Evolutionary conservation across 2,329 filamentous ascomycete genomes (phyloP).

Genomic region (Colletotrichum cuscutae): DNA sequence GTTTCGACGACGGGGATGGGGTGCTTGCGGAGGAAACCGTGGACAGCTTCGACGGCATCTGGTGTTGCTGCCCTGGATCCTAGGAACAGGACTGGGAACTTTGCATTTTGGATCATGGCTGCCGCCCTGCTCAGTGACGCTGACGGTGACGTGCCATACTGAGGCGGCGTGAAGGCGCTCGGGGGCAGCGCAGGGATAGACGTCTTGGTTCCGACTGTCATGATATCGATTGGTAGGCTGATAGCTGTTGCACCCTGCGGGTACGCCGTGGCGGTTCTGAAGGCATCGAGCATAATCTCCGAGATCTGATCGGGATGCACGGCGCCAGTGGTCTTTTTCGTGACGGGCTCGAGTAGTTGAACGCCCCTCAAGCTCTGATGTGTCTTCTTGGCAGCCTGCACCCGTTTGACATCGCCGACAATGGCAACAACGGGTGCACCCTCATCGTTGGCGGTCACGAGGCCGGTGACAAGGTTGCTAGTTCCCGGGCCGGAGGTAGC

Average conservation of each 20-base stretch:
- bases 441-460: conserved; percentile 59
- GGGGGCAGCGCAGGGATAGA: conserved; percentile 49
- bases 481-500: conserved; percentile 59
- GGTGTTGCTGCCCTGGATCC: conserved; percentile 54
- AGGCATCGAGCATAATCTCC: conserved; percentile 57
- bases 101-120: conserved; percentile 44
- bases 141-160: conserved; percentile 50
- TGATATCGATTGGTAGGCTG: conserved; percentile 56
- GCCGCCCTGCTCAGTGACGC: conserved; percentile 46
- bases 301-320: conserved; percentile 59
- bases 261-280: conserved; percentile 51
- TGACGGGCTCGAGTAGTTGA: conserved; percentile 54
- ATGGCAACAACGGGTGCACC: conserved; percentile 59
- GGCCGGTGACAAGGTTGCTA: conserved; percentile 56
- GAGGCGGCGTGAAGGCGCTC: conserved; percentile 50
- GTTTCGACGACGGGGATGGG: conserved; percentile 60
- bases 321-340: conserved; percentile 53
- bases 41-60: conserved; percentile 52
- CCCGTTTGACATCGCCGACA: conserved; percentile 56
- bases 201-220: conserved; percentile 48
- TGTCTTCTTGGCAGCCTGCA: conserved; percentile 55
- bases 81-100: conserved; percentile 56
- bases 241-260: conserved; percentile 56
- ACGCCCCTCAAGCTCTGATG: conserved; percentile 57
- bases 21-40: conserved; percentile 50